These are phyloP conservation scores for Auricularia cornea DNA, from an alignment of 768 basidiomycete species.

Conservation along the genomic window DNA sequence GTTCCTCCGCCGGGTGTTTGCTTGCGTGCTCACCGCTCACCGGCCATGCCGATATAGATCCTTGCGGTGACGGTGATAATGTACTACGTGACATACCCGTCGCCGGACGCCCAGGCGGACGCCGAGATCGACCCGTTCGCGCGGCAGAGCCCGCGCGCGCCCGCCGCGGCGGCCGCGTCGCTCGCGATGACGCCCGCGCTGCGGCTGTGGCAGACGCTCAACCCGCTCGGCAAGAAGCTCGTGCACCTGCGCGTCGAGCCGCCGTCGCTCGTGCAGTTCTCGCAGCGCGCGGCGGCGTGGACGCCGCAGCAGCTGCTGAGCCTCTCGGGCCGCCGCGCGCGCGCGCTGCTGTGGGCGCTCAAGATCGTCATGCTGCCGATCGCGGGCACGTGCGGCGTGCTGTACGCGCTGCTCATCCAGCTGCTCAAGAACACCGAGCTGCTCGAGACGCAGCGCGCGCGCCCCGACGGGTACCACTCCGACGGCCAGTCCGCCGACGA, in stretches of 20 bases:
- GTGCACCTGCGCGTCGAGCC: slow-evolving; percentile 74
- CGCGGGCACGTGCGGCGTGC: slow-evolving; percentile 56
- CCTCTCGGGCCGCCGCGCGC: slow-evolving; percentile 40
- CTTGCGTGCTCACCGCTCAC: not conserved
- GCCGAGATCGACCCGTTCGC: slow-evolving; percentile 5
- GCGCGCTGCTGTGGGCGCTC: slow-evolving; percentile 60
- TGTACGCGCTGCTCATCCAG: slow-evolving; percentile 76
- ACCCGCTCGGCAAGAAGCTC: slow-evolving; percentile 54
- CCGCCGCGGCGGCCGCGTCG: slow-evolving; percentile 9
- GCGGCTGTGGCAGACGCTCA: slow-evolving; percentile 70
- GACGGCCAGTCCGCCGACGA: slow-evolving; percentile 11
- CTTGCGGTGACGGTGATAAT: slow-evolving; percentile 67
- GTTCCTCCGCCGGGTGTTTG: slow-evolving; percentile 2
- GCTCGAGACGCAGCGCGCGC: slow-evolving; percentile 65
- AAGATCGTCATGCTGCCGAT: slow-evolving; percentile 86
- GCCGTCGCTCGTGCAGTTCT: slow-evolving; percentile 68
- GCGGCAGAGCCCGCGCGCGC: slow-evolving; percentile 2
- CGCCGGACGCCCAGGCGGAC: slow-evolving; percentile 17
- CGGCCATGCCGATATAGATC: slow-evolving; percentile 36
- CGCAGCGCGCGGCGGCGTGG: slow-evolving; percentile 15
- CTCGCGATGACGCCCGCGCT: slow-evolving; percentile 39
- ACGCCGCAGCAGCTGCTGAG: slow-evolving; percentile 22
- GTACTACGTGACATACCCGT: slow-evolving; percentile 60
- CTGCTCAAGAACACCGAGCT: slow-evolving; percentile 87
- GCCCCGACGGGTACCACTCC: slow-evolving; percentile 43